phyloP scores from a whole-genome alignment of 306 rosid species.

The Prunus mira region DNA sequence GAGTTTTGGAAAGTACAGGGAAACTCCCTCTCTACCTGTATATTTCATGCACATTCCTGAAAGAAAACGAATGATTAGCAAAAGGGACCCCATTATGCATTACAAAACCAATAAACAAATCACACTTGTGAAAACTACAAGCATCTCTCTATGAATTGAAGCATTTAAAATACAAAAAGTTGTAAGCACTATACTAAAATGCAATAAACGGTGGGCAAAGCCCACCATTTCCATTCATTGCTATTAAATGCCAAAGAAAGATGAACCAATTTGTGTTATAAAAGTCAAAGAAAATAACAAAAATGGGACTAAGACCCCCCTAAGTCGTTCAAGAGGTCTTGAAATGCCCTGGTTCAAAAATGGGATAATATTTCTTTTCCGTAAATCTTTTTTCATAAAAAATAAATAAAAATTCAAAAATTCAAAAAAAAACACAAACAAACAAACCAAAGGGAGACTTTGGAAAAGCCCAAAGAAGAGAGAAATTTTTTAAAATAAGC shows the following conservation, averaged over 20 bases:
- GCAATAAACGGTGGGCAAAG: background rate
- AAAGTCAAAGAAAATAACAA: background rate
- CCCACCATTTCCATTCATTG: background rate
- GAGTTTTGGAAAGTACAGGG: slow-evolving; percentile 5
- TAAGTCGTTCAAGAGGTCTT: too few species aligned
- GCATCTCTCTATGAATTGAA: background rate
- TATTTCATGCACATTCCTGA: background rate
- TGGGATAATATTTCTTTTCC: accelerated
- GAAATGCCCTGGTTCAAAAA: accelerated
- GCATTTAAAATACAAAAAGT: background rate
- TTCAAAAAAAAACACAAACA: too few species aligned
- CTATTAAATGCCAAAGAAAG: background rate
- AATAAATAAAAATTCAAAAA: too few species aligned
- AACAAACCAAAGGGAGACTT: too few species aligned
- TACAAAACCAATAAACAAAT: background rate
- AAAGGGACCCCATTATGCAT: background rate
- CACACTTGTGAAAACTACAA: background rate
- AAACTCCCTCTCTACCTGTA: background rate
- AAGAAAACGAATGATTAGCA: background rate
- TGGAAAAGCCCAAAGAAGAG: too few species aligned
- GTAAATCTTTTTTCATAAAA: too few species aligned
- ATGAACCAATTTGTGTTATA: background rate
- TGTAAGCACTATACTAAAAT: too few species aligned
- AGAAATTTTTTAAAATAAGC: too few species aligned
- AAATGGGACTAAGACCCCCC: too few species aligned